Evolutionary conservation across 805 yeast genomes (phyloP).

Genomic region (Clavispora fructus): DNA sequence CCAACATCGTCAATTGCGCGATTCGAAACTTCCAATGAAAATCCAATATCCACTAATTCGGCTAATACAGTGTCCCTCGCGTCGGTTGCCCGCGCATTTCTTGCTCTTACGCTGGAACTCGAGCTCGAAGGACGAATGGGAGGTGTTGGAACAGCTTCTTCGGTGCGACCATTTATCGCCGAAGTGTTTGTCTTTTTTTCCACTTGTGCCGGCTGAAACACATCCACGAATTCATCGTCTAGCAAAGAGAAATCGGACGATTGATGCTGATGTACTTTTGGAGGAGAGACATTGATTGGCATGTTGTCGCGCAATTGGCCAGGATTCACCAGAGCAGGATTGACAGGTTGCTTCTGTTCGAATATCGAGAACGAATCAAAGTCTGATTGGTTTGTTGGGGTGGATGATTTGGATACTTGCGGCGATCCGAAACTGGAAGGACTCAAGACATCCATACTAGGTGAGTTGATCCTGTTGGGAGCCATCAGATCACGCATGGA

Average conservation of each 20-base stretch:
- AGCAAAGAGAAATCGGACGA: slow-evolving; percentile 17
- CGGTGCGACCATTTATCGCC: not conserved
- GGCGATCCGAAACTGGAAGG: slow-evolving; percentile 2
- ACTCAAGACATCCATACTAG: slow-evolving; percentile 7
- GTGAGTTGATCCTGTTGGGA: slow-evolving; percentile 3
- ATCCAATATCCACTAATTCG: slow-evolving; percentile 76
- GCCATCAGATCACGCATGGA: slow-evolving; percentile 4
- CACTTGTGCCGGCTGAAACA: slow-evolving; percentile 11
- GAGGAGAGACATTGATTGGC: not conserved
- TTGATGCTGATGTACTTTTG: not conserved
- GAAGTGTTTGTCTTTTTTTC: not conserved
- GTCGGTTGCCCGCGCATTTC: not conserved
- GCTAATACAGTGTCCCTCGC: slow-evolving; percentile 52
- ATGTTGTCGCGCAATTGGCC: not conserved
- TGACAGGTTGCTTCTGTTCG: slow-evolving; percentile 1
- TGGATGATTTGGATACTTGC: not conserved
- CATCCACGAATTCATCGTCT: slow-evolving; percentile 42
- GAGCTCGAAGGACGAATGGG: not conserved
- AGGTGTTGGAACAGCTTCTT: not conserved
- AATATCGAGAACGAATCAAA: slow-evolving; percentile 1
- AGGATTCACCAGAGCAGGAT: not conserved
- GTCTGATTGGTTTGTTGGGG: not conserved
- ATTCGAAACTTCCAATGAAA: slow-evolving; percentile 54
- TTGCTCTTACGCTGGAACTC: not conserved
- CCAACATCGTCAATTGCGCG: slow-evolving; percentile 58